Conservation (phyloP, 2,329 filamentous ascomycete species). For the Chalaropsis ovoidea region DNA sequence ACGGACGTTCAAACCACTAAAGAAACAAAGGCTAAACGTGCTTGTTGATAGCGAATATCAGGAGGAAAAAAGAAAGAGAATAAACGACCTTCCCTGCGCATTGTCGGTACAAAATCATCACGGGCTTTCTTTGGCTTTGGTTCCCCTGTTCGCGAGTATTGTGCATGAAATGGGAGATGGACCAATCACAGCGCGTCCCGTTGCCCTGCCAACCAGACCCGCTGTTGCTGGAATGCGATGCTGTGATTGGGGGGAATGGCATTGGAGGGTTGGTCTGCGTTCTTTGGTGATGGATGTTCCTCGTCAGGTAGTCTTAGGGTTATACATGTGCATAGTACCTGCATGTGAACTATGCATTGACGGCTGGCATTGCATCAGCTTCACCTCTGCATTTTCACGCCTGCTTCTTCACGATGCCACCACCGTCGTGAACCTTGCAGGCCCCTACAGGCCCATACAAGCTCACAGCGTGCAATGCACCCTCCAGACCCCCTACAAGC, state of each 20-base stretch:
- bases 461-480: no score
- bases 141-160: constrained; percentile 1
- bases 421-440: background rate
- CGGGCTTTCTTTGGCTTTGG: background rate
- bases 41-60: background rate
- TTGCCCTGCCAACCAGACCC: constrained; percentile 21
- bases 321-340: no score
- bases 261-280: background rate
- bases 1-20: background rate
- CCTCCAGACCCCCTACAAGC: no score
- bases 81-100: background rate
- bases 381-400: no score
- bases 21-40: background rate
- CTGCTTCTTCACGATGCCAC: no score
- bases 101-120: constrained; percentile 10
- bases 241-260: background rate
- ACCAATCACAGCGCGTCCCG: constrained; percentile 21
- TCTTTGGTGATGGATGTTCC: no score
- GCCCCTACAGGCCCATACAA: background rate
- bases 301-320: no score
- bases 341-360: no score
- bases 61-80: background rate
- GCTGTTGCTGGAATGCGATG: background rate
- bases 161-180: background rate
- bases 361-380: background rate